Base-by-base conservation (phyloP, 805 yeast species). In the Yamadazyma laniorum region DNA sequence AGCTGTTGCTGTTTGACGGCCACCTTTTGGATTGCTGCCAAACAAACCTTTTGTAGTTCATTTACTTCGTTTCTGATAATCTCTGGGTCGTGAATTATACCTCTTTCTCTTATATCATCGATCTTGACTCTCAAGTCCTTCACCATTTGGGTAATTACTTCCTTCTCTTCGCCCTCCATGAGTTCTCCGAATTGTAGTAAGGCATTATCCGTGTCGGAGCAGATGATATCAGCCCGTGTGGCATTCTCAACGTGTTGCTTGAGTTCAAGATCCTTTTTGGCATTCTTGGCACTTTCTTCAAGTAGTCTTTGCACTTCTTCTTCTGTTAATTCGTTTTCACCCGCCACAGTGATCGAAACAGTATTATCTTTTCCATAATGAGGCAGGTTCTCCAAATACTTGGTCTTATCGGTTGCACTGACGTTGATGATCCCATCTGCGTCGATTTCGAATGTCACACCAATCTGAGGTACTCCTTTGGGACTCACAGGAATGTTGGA, bases 131-230 rank as follows among this genome's bases (percentile, higher is more conserved):
- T 51, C 29, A 67, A 53, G 0, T 37, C 49, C 12, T 33, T 42
- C 1, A 66, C 42, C 25, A 37, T 45, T 2, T 18, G 33, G 5
- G 28, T 23, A 11, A 68, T 61, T 6, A 26, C 38, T 1, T 45
- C 42, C 56, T 70, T 75, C 51, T 82, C 88, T 44, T 67, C 77
- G 5, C 56, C 45, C 3, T 59, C 65, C 72, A 79, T 71, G 6
- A 61, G 43, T 6, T 63, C 59, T 6, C 74, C 72, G 55, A 84
- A 88, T 65, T 86, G 95, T 49, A 70, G 70, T 45, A 93, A 68
- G 7, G 96, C 91, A 63, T 75, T 75, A 63, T 89, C 96, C 35
- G 95, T 88, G 62, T 93, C 99, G 53, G 84, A 82, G 50, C 88
- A 78, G 35, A 83, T 72, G 52, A 83, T 79, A 48, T 84, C 95